Evolutionary conservation across 176 grass and related monocot genomes (phyloP).

Genomic region (Miscanthus lutarioriparius): DNA sequence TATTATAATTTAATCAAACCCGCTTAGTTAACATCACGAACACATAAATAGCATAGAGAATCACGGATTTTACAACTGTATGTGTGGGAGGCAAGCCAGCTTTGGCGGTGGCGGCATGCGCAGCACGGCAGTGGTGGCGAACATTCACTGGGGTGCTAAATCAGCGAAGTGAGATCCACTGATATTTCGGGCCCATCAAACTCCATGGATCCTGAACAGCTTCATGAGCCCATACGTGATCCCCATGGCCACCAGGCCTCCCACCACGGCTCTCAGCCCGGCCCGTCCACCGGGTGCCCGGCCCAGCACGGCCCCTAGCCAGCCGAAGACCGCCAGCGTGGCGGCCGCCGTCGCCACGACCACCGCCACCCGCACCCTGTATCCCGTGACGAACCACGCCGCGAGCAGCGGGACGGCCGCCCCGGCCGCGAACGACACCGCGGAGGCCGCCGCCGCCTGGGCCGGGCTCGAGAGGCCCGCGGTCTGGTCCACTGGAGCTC

Average conservation of each 20-base stretch:
- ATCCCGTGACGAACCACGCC: slow-evolving; percentile 49
- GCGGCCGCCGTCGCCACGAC: slow-evolving; percentile 39
- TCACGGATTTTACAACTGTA: no score
- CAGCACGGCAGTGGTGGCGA: no score
- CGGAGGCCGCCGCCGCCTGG: slow-evolving; percentile 63
- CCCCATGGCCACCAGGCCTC: slow-evolving; percentile 66
- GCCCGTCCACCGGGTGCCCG: slow-evolving; percentile 33
- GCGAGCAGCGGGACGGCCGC: slow-evolving; percentile 53
- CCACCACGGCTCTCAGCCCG: slow-evolving; percentile 42
- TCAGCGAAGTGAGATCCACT: not conserved
- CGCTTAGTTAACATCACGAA: no score
- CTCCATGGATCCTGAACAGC: slow-evolving; percentile 33
- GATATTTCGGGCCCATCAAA: slow-evolving; percentile 23
- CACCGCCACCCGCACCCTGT: slow-evolving; percentile 45
- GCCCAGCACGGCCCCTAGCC: slow-evolving; percentile 39
- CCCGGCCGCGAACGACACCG: slow-evolving; percentile 56
- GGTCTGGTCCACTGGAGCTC: not conserved
- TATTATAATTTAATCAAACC: no score
- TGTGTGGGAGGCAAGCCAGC: no score
- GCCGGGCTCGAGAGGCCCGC: slow-evolving; percentile 27
- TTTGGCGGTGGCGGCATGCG: no score
- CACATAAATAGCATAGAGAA: no score
- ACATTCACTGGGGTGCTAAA: no score
- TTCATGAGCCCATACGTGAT: slow-evolving; percentile 67
- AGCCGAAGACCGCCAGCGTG: slow-evolving; percentile 49